A percentile compares a stretch with the other conserved stretches of the same genome.
Evolutionary conservation across 495 filamentous ascomycete genomes (phyloP).

Genomic region (Cercophora samala): DNA sequence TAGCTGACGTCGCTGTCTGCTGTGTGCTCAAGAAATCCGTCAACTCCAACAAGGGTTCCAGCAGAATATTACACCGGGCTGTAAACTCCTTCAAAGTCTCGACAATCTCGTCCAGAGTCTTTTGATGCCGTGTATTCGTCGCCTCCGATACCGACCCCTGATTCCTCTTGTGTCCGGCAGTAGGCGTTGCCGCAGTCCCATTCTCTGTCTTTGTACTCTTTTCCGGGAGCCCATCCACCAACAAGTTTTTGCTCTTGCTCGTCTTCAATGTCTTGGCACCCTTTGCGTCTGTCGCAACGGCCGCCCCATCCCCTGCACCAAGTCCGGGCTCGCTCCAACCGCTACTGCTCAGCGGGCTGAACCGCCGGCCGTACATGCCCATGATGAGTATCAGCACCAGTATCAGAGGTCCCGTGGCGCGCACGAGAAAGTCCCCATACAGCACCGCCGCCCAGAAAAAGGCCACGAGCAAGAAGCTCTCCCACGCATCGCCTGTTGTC

Average conservation of each 20-base stretch:
- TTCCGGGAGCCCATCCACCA: constrained; percentile 37
- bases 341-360: constrained; percentile 83
- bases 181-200: constrained; percentile 37
- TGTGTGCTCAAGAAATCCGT: constrained; percentile 94
- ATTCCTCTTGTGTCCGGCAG: constrained; percentile 46
- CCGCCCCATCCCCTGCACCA: constrained; percentile 23
- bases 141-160: constrained; percentile 52
- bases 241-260: constrained; percentile 33
- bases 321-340: constrained; percentile 56
- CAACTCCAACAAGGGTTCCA: constrained; percentile 81
- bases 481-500: constrained; percentile 91
- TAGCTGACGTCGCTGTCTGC: constrained; percentile 84
- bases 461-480: constrained; percentile 86
- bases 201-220: constrained; percentile 48
- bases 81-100: constrained; percentile 87
- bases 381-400: constrained; percentile 74
- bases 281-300: constrained; percentile 18
- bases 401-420: constrained; percentile 77
- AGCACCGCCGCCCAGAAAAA: constrained; percentile 80
- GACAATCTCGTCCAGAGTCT: constrained; percentile 93
- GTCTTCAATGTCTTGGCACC: constrained; percentile 21
- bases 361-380: constrained; percentile 89
- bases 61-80: constrained; percentile 80
- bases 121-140: constrained; percentile 63
- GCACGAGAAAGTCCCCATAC: constrained; percentile 78